Evolutionary conservation across 2,329 filamentous ascomycete genomes (phyloP), one percentile per base, ranked within the genome.

Genomic region (Nothophoma quercina): DNA sequence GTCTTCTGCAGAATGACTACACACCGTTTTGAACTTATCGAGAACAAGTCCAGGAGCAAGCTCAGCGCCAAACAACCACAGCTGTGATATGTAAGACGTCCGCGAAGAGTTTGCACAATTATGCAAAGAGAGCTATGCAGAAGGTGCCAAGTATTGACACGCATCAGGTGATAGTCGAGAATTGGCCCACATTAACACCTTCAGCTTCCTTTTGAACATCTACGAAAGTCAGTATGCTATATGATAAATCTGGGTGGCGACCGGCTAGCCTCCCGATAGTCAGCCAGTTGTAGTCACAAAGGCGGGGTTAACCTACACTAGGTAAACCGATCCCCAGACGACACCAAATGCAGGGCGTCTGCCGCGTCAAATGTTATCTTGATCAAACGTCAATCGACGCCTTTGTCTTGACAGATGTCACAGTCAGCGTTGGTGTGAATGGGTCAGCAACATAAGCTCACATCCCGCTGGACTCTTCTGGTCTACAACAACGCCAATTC

Each of bases 301-400:
- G 26, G 50, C 39, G 50, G 50, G 43, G 50, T 48, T 42, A 47
- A 26, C 39, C 28, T 43, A 16, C 21, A 53, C 39, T 48, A 53
- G 43, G 50, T n/a, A 53, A 48, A 23, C 30, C 32, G 32, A 53
- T 53, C 50, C n/a, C 49, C 33, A 40, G 16, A 15, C 19, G 15
- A 21, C 23, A 28, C 21, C 12, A 32, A 36, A 16, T 22, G 28
- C 13, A 28, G 15, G 6, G 50, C 43, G 50, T 48, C 2, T 53
- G 8, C 36, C 30, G 50, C 50, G 50, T 53, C 15, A 48, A 39
- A 12, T 12, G 36, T 26, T 28, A 38, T 47, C 42, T 25, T 23
- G 50, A 32, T 22, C 15, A 29, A 21, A 42, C 9, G 12, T 25
- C 29, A 35, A 23, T 23, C 21, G 23, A 33, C 15, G 15, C 21